phyloP scores from a whole-genome alignment of 2,329 filamentous ascomycete genomes.

The Elsinoe fawcettii region DNA sequence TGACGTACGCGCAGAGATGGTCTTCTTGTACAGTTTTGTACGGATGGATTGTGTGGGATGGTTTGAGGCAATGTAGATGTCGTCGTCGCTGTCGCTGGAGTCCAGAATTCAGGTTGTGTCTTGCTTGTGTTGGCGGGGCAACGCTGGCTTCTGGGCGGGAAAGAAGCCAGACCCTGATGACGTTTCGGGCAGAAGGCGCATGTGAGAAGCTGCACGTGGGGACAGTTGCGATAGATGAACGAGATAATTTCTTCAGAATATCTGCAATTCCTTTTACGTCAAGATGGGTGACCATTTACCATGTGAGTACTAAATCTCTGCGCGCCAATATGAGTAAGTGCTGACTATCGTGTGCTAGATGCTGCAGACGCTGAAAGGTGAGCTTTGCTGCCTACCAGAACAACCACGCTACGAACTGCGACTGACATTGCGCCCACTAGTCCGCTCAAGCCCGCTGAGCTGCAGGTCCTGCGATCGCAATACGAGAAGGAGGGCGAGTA shows the following conservation, averaged over 20 bases:
- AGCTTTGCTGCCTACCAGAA: conserved; percentile 25
- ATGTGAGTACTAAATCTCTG: conserved; percentile 33
- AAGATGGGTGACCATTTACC: conserved; percentile 42
- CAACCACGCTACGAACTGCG: background rate
- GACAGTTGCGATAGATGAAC: background rate
- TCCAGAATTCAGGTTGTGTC: background rate
- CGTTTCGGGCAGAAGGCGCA: conserved; percentile 1
- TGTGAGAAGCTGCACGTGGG: conserved; percentile 8
- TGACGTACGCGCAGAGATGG: background rate
- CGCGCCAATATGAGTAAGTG: conserved; percentile 7
- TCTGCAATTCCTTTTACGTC: background rate
- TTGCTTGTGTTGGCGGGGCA: conserved; percentile 1
- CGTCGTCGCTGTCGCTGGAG: background rate
- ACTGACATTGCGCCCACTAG: conserved; percentile 38
- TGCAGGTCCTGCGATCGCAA: conserved; percentile 84
- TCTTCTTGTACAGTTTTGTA: too few relatives aligned
- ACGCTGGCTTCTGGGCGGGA: background rate
- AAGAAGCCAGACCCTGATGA: conserved; percentile 7
- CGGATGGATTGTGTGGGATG: too few relatives aligned
- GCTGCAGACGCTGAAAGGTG: conserved; percentile 95
- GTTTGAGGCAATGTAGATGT: too few relatives aligned
- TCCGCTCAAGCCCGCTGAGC: conserved; percentile 82
- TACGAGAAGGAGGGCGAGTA: conserved; percentile 98
- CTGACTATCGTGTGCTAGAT: conserved; percentile 51
- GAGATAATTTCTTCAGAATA: background rate